Conservation (phyloP, 2,329 filamentous ascomycete species). For the Fusarium praegraminearum region DNA sequence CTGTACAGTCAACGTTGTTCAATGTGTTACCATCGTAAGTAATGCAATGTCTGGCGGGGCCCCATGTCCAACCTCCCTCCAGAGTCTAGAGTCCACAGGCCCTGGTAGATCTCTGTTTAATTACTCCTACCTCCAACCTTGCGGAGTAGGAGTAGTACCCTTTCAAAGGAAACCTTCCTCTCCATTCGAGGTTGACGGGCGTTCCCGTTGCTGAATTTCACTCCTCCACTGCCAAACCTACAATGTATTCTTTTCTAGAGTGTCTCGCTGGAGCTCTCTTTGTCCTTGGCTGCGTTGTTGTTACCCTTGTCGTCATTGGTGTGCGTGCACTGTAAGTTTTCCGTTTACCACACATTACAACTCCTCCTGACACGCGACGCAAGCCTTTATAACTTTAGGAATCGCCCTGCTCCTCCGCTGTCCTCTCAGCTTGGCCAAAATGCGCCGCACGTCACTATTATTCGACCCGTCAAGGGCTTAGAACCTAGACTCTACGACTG, state of each 20-base stretch:
- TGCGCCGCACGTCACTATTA: constrained; percentile 86
- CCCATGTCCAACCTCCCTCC: constrained; percentile 9
- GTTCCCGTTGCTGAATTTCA: constrained; percentile 8
- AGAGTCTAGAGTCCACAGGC: background rate
- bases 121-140: constrained; percentile 8
- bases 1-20: background rate
- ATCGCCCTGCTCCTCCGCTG: constrained; percentile 60
- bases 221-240: background rate
- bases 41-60: constrained; percentile 5
- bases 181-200: constrained; percentile 3
- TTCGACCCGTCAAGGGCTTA: constrained; percentile 92
- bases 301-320: constrained; percentile 68
- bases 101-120: constrained; percentile 18
- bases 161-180: background rate
- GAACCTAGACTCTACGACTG: constrained; percentile 94
- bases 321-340: constrained; percentile 65
- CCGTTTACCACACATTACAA: background rate
- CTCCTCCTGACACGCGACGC: constrained; percentile 9
- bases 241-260: constrained; percentile 51
- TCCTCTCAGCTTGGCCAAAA: constrained; percentile 63
- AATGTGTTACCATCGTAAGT: constrained; percentile 5
- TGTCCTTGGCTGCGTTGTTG: constrained; percentile 65
- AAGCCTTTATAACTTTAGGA: constrained; percentile 67
- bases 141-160: background rate
- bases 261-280: constrained; percentile 61